These are phyloP conservation scores for Eucalyptus erythrocorys DNA, from an alignment of 345 rosid species.

Conservation along the genomic window DNA sequence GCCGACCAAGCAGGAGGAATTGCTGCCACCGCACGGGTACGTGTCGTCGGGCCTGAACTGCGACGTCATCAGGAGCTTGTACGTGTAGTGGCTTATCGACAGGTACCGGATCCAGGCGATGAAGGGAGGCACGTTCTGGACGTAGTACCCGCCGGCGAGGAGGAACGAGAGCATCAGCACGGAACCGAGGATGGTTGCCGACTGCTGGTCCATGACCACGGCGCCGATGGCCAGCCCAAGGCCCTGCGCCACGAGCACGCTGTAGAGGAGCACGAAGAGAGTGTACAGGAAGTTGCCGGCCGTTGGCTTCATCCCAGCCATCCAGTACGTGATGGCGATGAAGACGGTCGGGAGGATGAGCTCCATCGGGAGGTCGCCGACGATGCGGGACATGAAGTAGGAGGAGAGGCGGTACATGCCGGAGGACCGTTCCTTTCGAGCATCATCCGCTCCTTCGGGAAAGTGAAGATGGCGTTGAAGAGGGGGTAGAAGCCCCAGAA, in stretches of 20 bases:
- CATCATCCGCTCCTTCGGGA: conserved; percentile 76
- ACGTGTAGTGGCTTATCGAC: conserved; percentile 25
- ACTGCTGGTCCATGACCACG: conserved; percentile 24
- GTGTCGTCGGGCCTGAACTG: conserved; percentile 21
- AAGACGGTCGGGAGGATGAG: conserved; percentile 53
- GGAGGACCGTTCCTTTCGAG: conserved; percentile 79
- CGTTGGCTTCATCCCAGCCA: conserved; percentile 49
- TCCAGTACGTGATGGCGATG: conserved; percentile 48
- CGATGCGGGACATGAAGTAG: conserved; percentile 55
- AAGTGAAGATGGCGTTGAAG: conserved; percentile 65
- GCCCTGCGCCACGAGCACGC: conserved; percentile 36
- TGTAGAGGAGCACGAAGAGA: conserved; percentile 17
- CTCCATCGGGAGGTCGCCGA: conserved; percentile 69
- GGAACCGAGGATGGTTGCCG: conserved; percentile 23
- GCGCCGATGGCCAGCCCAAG: conserved; percentile 54
- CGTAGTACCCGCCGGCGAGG: conserved; percentile 37
- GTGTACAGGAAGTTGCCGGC: conserved; percentile 27
- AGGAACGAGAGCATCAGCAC: conserved; percentile 23
- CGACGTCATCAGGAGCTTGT: conserved; percentile 29
- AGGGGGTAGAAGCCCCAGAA: conserved; percentile 73
- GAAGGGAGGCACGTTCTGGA: conserved; percentile 35
- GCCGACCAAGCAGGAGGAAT: conserved; percentile 19
- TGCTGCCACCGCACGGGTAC: conserved; percentile 10
- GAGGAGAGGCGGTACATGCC: conserved; percentile 80
- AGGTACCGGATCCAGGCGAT: conserved; percentile 33